These are phyloP conservation scores for Cutaneotrichosporon mucoides DNA, from an alignment of 1,284 basidiomycete genomes.

Conservation along the genomic window DNA sequence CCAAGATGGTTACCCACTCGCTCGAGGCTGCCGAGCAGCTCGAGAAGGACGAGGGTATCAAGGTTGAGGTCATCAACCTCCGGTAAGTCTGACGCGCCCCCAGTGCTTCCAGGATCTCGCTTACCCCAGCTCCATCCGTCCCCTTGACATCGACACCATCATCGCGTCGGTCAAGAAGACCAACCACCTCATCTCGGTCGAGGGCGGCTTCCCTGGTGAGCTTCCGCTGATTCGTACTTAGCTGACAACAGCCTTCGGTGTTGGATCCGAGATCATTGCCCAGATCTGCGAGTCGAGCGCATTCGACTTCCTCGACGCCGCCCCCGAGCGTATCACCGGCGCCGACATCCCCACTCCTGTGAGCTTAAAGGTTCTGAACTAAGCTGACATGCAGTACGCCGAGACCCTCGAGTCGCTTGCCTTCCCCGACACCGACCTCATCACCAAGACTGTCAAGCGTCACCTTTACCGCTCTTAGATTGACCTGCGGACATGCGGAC, in stretches of 20 bases:
- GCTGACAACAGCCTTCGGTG: slow-evolving; percentile 67
- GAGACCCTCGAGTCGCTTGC: slow-evolving; percentile 78
- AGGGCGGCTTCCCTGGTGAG: slow-evolving; percentile 86
- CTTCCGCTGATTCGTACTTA: not conserved
- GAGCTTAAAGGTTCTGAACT: slow-evolving; percentile 45
- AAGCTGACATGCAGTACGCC: slow-evolving; percentile 62
- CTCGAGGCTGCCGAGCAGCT: slow-evolving; percentile 89
- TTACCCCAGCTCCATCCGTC: slow-evolving; percentile 56
- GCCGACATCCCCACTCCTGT: slow-evolving; percentile 94
- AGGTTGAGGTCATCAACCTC: slow-evolving; percentile 97
- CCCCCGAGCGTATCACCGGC: slow-evolving; percentile 95
- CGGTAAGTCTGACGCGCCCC: slow-evolving; percentile 51
- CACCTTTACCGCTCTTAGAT: slow-evolving; percentile 58
- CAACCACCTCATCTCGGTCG: slow-evolving; percentile 87
- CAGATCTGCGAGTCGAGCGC: slow-evolving; percentile 94
- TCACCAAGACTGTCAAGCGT: slow-evolving; percentile 87
- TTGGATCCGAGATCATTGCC: slow-evolving; percentile 96
- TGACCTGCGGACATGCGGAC: not conserved
- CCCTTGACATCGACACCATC: slow-evolving; percentile 95
- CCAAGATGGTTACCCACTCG: slow-evolving; percentile 89
- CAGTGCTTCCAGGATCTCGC: slow-evolving; percentile 22
- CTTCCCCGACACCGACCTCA: slow-evolving; percentile 83
- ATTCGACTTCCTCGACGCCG: slow-evolving; percentile 95
- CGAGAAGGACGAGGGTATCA: slow-evolving; percentile 88
- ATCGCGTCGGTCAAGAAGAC: slow-evolving; percentile 97